Percentiles rank a stretch among this genome's conserved stretches.
Evolutionary conservation across 306 rosid species (phyloP).

Genomic region (Elaeagnus macrophylla): DNA sequence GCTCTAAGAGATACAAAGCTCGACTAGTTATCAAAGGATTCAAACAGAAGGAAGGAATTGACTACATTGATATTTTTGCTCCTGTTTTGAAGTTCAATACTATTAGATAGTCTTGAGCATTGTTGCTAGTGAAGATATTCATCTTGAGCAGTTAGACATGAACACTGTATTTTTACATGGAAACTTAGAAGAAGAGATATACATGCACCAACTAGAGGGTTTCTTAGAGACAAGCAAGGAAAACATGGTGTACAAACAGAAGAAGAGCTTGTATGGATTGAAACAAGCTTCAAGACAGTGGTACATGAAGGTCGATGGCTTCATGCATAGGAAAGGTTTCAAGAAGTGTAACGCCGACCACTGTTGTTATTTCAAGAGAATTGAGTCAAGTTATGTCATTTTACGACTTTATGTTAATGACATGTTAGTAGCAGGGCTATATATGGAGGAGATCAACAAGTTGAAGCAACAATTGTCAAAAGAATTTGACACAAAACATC

Average conservation of each 20-base stretch:
- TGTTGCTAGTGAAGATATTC: background rate
- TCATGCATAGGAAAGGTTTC: background rate
- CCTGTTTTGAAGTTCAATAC: background rate
- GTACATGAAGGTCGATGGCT: background rate
- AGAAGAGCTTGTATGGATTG: background rate
- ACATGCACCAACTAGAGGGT: too few relatives aligned
- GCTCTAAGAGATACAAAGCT: too few relatives aligned
- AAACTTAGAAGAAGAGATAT: too few relatives aligned
- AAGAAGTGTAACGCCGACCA: background rate
- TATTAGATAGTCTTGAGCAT: background rate
- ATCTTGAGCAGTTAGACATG: background rate
- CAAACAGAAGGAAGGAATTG: too few relatives aligned
- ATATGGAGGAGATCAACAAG: background rate
- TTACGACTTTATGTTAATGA: background rate
- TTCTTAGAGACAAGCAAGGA: too few relatives aligned
- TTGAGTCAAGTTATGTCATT: background rate
- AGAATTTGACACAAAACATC: too few relatives aligned
- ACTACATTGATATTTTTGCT: too few relatives aligned
- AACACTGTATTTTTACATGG: background rate
- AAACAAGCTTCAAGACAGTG: background rate
- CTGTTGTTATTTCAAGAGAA: background rate
- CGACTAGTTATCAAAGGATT: too few relatives aligned
- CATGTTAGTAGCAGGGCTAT: too few relatives aligned
- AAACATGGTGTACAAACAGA: too few relatives aligned
- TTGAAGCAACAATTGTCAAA: background rate